These are phyloP conservation scores for Cladosporium cucumerinum DNA, from an alignment of 2,329 filamentous ascomycete species.

Conservation along the genomic window DNA sequence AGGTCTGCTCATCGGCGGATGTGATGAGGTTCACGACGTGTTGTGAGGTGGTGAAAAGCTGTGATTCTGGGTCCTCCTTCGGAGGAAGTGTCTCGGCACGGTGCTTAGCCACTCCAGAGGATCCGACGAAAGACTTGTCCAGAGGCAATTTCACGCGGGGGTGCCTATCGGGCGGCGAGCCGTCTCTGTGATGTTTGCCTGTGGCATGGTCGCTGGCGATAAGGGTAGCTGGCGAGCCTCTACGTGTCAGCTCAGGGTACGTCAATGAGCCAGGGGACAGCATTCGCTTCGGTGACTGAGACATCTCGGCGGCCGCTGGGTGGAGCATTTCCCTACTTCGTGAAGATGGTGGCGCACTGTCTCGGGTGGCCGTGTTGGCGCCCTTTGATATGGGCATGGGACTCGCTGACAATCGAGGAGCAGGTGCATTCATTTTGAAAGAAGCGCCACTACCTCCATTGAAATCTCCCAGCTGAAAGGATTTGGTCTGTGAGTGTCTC, in stretches of 20 bases:
- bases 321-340: slow-evolving; percentile 27
- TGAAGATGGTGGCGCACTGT: slow-evolving; percentile 36
- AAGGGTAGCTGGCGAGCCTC: slow-evolving; percentile 47
- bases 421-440: slow-evolving; percentile 37
- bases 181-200: slow-evolving; percentile 31
- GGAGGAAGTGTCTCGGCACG: slow-evolving; percentile 49
- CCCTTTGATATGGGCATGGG: background rate
- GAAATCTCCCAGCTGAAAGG: slow-evolving; percentile 42
- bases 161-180: slow-evolving; percentile 31
- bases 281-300: slow-evolving; percentile 47
- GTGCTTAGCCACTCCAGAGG: slow-evolving; percentile 23
- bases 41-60: slow-evolving; percentile 46
- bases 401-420: background rate
- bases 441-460: slow-evolving; percentile 24
- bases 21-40: slow-evolving; percentile 49
- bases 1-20: slow-evolving; percentile 49
- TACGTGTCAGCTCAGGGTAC: slow-evolving; percentile 43
- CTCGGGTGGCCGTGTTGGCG: slow-evolving; percentile 15
- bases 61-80: slow-evolving; percentile 32
- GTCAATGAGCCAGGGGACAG: slow-evolving; percentile 44
- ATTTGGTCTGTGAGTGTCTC: slow-evolving; percentile 62
- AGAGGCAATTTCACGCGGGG: slow-evolving; percentile 31
- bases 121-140: slow-evolving; percentile 23
- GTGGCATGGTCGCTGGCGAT: slow-evolving; percentile 29
- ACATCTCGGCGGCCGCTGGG: slow-evolving; percentile 27